These are phyloP conservation scores for Fimicolochytrium jonesii DNA, from an alignment of 192 early-diverging fungal genomes.

Conservation along the genomic window DNA sequence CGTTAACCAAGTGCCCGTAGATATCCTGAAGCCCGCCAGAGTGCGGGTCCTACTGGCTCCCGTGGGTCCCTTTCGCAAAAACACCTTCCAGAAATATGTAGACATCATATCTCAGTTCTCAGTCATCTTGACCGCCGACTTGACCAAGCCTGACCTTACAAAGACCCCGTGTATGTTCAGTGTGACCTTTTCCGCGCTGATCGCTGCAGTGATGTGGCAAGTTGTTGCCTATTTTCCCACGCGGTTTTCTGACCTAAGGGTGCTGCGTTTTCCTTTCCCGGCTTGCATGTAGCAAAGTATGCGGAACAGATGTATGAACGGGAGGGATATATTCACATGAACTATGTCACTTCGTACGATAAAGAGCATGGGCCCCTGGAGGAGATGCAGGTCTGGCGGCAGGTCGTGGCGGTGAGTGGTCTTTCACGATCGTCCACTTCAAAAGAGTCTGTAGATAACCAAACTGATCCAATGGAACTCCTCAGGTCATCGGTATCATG, in stretches of 20 bases:
- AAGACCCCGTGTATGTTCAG: slow-evolving; percentile 33
- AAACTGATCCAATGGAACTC: too few species aligned
- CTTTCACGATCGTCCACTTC: too few species aligned
- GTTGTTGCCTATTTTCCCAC: too few species aligned
- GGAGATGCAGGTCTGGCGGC: slow-evolving; percentile 69
- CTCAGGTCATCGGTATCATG: slow-evolving; percentile 75
- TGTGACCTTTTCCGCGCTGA: too few species aligned
- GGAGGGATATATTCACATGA: slow-evolving; percentile 67
- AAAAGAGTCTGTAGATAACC: neutral
- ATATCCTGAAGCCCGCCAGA: slow-evolving; percentile 35
- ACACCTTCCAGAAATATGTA: slow-evolving; percentile 61
- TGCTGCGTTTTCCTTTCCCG: too few species aligned
- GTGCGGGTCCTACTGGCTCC: slow-evolving; percentile 71
- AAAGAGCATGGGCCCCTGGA: slow-evolving; percentile 67
- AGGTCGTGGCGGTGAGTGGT: slow-evolving; percentile 67
- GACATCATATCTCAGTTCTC: slow-evolving; percentile 61
- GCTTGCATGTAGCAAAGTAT: slow-evolving; percentile 23
- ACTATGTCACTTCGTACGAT: slow-evolving; percentile 66
- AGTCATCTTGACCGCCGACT: slow-evolving; percentile 62
- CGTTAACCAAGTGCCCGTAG: neutral
- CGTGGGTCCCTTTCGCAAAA: slow-evolving; percentile 56
- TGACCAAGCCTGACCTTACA: slow-evolving; percentile 59
- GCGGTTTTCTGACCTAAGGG: too few species aligned
- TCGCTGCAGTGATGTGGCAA: too few species aligned
- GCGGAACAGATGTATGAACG: slow-evolving; percentile 40